These are phyloP conservation scores for Tillandsia fasciculata DNA, from an alignment of 176 grass and related monocot genomes.

Conservation along the genomic window DNA sequence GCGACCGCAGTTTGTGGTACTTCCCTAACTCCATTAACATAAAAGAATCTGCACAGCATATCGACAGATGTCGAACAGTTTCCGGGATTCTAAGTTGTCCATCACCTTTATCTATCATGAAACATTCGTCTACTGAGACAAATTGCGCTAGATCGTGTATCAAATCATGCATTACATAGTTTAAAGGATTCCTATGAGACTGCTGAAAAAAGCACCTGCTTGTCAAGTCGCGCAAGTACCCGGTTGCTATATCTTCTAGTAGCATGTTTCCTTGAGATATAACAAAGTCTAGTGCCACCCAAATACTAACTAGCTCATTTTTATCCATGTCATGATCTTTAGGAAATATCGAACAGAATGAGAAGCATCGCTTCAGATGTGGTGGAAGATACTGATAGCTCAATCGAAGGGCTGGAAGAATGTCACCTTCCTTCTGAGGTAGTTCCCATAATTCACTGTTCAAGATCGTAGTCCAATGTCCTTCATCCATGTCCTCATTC, in stretches of 20 bases:
- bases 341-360: slow-evolving; percentile 43
- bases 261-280: background rate
- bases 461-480: slow-evolving; percentile 30
- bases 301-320: slow-evolving; percentile 26
- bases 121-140: slow-evolving; percentile 21
- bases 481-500: background rate
- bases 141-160: slow-evolving; percentile 35
- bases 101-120: slow-evolving; percentile 5
- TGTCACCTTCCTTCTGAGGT: slow-evolving; percentile 13
- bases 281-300: slow-evolving; percentile 40
- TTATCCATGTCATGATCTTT: slow-evolving; percentile 12
- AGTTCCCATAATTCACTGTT: slow-evolving; percentile 9
- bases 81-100: background rate
- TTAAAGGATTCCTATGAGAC: background rate
- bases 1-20: background rate
- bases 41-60: too few relatives aligned
- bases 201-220: slow-evolving; percentile 53
- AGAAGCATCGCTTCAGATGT: slow-evolving; percentile 42
- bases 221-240: slow-evolving; percentile 21
- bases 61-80: background rate
- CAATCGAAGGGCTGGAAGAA: slow-evolving; percentile 28
- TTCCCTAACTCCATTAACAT: background rate
- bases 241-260: slow-evolving; percentile 22
- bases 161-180: slow-evolving; percentile 45
- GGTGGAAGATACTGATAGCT: slow-evolving; percentile 37